Base-by-base conservation (phyloP, 2,329 filamentous ascomycete genomes). In the Talaromyces albobiverticillius region DNA sequence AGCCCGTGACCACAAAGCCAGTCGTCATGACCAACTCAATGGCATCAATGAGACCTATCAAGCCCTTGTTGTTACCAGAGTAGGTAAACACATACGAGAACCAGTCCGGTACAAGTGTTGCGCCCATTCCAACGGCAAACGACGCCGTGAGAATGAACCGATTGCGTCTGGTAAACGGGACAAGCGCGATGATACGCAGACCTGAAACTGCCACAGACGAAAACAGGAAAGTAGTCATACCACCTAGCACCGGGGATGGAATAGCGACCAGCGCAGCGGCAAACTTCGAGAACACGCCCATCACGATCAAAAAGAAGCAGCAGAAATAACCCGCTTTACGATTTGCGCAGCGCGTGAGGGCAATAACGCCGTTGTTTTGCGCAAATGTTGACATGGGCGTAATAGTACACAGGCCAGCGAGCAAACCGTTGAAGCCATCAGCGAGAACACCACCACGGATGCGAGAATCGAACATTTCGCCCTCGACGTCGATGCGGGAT, bases 251-350 rank as follows among this genome's bases (percentile, higher is more conserved):
- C 3, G 73, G 54, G 3, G 72, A 69, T 0, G 85, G 86, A 59
- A 89, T 89, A 8, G 84, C 76, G 0, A 87, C 83, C 4, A 89
- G 78, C 0, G 86, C 81, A 0, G 85, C 85, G 2, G 85, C 84
- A 59, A 88, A 88, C 63, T 88, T 88, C 51, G 84, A 81, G 64
- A 88, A 87, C 48, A 88, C 76, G 6, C 85, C 86, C 82, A 88
- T 87, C 55, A 89, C 64, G 29, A 88, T 70, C 18, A 88, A 74
- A 75, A 86, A 88, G 60, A 82, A 80, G 62, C 83, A 85, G 62
- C 80, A 82, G 56, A 79, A 83, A 70, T 85, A 88, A 0, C 85
- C 85, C 3, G 86, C 85, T 46, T 83, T 83, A 50, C 85, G 79
- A 64, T 86, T 87, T 1, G 85, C 85, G 61, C 85, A 88, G 23